These are phyloP conservation scores for Fusarium sp. DNA, from an alignment of 2,329 filamentous ascomycete species.

Conservation along the genomic window DNA sequence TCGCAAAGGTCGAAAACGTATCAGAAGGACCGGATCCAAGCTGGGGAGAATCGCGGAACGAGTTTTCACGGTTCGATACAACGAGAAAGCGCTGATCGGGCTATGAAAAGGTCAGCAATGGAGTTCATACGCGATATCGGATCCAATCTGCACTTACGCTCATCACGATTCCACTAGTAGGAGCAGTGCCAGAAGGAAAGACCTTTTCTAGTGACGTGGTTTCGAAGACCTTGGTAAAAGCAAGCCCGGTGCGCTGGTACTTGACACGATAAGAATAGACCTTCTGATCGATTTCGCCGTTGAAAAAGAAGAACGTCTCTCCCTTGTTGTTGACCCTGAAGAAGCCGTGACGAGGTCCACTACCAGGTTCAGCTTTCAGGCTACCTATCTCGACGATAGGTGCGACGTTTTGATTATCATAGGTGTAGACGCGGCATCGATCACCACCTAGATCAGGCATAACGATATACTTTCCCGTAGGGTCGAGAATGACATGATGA, in stretches of 20 bases:
- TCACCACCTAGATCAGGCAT: slow-evolving; percentile 46
- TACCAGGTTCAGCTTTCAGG: slow-evolving; percentile 16
- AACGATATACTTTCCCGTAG: slow-evolving; percentile 42
- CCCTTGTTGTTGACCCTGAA: slow-evolving; percentile 40
- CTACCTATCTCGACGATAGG: slow-evolving; percentile 39
- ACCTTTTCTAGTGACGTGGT: slow-evolving; percentile 33
- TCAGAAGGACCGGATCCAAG: slow-evolving; percentile 36
- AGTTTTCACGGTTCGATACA: slow-evolving; percentile 46
- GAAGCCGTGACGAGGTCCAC: slow-evolving; percentile 45
- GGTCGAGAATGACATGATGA: slow-evolving; percentile 45
- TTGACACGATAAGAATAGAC: slow-evolving; percentile 45
- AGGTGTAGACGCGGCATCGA: slow-evolving; percentile 39
- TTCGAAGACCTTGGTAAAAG: slow-evolving; percentile 44
- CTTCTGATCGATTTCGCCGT: slow-evolving; percentile 46
- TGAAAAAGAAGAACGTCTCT: slow-evolving; percentile 47
- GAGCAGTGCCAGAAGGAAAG: slow-evolving; percentile 40
- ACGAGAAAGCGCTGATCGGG: slow-evolving; percentile 43
- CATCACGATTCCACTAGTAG: slow-evolving; percentile 45
- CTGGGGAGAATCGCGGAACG: slow-evolving; percentile 41
- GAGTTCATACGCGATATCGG: too few relatives aligned
- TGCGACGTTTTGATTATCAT: slow-evolving; percentile 40
- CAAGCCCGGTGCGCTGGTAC: slow-evolving; percentile 28
- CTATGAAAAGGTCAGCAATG: slow-evolving; percentile 13
- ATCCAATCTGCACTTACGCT: slow-evolving; percentile 36
- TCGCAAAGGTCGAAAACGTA: slow-evolving; percentile 41